Evolutionary conservation across 2,329 filamentous ascomycete genomes (phyloP).

Genomic region (Ilyonectria mors-panacis): DNA sequence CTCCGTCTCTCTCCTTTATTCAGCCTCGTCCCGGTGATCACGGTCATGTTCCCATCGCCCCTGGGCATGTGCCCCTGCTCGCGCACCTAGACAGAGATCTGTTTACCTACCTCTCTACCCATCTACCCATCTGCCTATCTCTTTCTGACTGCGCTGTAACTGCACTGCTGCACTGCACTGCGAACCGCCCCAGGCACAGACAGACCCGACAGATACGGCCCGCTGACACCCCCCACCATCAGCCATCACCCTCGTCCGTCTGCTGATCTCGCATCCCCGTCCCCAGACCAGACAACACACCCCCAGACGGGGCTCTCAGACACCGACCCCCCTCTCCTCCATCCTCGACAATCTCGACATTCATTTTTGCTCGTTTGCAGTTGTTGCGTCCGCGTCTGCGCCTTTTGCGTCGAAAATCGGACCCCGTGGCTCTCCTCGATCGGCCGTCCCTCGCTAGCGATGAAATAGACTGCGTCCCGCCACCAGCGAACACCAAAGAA

Average conservation of each 20-base stretch:
- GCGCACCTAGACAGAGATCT: slow-evolving; percentile 19
- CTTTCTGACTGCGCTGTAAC: background rate
- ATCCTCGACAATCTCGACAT: slow-evolving; percentile 30
- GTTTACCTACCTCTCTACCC: slow-evolving; percentile 13
- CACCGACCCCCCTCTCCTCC: slow-evolving; percentile 25
- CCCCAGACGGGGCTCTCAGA: slow-evolving; percentile 32
- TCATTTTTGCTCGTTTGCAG: slow-evolving; percentile 24
- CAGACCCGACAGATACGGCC: slow-evolving; percentile 32
- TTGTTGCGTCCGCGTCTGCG: slow-evolving; percentile 16
- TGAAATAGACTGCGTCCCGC: slow-evolving; percentile 43
- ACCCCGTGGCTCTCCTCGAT: slow-evolving; percentile 16
- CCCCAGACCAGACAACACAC: slow-evolving; percentile 24
- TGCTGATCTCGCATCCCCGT: slow-evolving; percentile 43
- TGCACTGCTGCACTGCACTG: background rate
- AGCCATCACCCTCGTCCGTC: slow-evolving; percentile 37
- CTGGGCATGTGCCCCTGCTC: slow-evolving; percentile 45
- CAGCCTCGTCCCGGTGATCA: slow-evolving; percentile 40
- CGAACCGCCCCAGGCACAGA: slow-evolving; percentile 25
- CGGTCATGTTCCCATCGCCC: slow-evolving; percentile 43
- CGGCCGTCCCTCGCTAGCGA: slow-evolving; percentile 35
- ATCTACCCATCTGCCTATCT: slow-evolving; percentile 19
- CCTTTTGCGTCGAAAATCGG: slow-evolving; percentile 17
- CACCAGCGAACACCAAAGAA: slow-evolving; percentile 32
- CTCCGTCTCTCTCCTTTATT: background rate
- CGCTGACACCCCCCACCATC: slow-evolving; percentile 42